phyloP scores from a whole-genome alignment of 2,329 filamentous ascomycete genomes.

The Xylariaceae sp. region DNA sequence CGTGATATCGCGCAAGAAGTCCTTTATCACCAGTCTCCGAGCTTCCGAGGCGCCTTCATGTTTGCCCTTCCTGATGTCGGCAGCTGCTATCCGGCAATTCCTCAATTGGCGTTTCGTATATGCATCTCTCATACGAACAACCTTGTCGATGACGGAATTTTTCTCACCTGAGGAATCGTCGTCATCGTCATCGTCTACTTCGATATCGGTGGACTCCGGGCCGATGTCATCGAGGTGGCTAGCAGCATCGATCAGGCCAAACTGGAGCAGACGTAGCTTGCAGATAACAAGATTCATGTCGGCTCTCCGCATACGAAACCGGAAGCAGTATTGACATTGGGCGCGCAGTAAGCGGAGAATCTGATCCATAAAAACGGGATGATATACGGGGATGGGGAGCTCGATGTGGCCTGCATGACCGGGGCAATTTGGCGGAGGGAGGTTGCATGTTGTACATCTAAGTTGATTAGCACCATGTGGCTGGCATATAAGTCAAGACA shows the following conservation, averaged over 20 bases:
- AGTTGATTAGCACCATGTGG: conserved; percentile 4
- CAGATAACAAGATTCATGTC: conserved; percentile 81
- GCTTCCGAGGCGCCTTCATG: conserved; percentile 84
- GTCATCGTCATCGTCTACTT: conserved; percentile 60
- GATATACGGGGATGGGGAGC: conserved; percentile 90
- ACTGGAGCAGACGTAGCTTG: conserved; percentile 84
- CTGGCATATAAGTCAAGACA: neutral
- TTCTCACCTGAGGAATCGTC: conserved; percentile 66
- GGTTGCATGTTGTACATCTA: conserved; percentile 91
- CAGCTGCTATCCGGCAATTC: conserved; percentile 57
- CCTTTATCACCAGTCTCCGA: conserved; percentile 77
- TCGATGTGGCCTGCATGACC: conserved; percentile 97
- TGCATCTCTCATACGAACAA: conserved; percentile 60
- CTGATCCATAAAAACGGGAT: conserved; percentile 96
- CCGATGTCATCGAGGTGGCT: conserved; percentile 53
- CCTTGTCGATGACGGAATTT: conserved; percentile 57
- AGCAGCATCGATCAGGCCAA: conserved; percentile 73
- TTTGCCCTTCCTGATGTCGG: conserved; percentile 67
- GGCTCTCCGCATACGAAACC: conserved; percentile 78
- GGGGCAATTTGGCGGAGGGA: conserved; percentile 81
- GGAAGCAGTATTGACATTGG: conserved; percentile 90
- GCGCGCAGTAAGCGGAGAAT: conserved; percentile 83
- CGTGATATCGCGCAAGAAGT: conserved; percentile 78
- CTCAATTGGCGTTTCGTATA: conserved; percentile 79
- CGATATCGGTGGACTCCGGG: conserved; percentile 43